These are phyloP conservation scores for Beta macrorhiza DNA, from an alignment of 179 eudicot genomes.

Conservation along the genomic window DNA sequence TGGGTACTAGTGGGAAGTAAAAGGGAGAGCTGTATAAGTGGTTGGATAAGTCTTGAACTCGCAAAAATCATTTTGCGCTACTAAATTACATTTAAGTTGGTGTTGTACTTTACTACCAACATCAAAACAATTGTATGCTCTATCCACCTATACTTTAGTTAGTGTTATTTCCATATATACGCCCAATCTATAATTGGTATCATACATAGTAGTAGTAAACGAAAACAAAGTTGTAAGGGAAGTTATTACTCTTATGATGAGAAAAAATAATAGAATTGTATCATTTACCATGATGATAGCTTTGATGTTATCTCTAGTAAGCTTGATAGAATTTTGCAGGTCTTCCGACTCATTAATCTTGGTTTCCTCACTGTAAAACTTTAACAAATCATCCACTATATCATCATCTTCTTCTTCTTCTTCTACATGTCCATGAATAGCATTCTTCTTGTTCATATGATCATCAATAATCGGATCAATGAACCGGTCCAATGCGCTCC, in stretches of 20 bases:
- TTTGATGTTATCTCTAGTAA: slow-evolving; percentile 79
- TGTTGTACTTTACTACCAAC: no score
- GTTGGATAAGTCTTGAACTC: no score
- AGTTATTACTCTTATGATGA: no score
- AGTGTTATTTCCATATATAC: no score
- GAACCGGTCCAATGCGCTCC: slow-evolving; percentile 61
- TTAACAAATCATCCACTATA: slow-evolving; percentile 88
- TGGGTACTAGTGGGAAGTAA: no score
- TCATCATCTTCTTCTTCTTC: slow-evolving; percentile 35
- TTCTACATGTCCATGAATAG: not conserved
- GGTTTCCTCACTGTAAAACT: slow-evolving; percentile 58
- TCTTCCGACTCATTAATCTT: slow-evolving; percentile 63
- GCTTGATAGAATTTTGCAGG: slow-evolving; percentile 57
- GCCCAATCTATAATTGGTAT: no score
- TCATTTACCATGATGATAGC: slow-evolving; percentile 81
- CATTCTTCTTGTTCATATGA: slow-evolving; percentile 48
- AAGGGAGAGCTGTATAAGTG: no score
- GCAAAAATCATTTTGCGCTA: no score
- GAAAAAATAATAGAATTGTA: not conserved
- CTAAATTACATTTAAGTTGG: no score
- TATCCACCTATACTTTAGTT: no score
- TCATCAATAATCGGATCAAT: slow-evolving; percentile 75
- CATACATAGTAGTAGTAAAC: not conserved
- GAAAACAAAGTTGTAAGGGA: not conserved
- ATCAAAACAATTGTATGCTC: no score